Conservation (phyloP, 106 monocot genomes). For the Dioscorea alata region DNA sequence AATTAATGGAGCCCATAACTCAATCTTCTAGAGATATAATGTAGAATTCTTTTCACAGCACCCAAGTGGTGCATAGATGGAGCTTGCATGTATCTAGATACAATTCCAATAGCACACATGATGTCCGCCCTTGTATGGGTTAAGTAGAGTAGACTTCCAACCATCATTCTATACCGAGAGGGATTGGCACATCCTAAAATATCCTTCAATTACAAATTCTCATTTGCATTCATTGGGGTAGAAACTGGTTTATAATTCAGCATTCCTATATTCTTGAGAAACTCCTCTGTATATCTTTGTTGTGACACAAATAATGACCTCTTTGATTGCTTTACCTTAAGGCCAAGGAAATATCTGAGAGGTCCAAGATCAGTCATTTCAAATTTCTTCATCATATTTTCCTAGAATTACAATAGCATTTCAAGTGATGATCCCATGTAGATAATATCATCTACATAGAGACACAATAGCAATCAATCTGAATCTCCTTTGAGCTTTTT, state of each 20-base stretch:
- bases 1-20: not conserved
- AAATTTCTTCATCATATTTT: no score
- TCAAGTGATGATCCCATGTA: no score
- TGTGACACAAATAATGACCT: not conserved
- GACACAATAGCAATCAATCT: no score
- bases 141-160: not conserved
- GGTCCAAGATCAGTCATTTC: no score
- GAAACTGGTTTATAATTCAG: not conserved
- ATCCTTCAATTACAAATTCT: not conserved
- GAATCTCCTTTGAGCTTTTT: no score
- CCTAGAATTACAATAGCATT: no score
- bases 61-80: not conserved
- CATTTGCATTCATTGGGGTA: not conserved
- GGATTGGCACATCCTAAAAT: not conserved
- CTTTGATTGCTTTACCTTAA: not conserved
- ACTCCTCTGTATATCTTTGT: not conserved
- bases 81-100: not conserved
- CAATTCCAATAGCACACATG: not conserved
- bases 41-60: not conserved
- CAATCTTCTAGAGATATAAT: not conserved
- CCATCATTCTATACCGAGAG: not conserved
- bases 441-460: no score
- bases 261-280: not conserved
- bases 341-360: no score
- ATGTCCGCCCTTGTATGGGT: not conserved